Evolutionary conservation across 2,329 filamentous ascomycete genomes (phyloP), one percentile per base, ranked within the genome.

Genomic region (Periconia macrospinosa): DNA sequence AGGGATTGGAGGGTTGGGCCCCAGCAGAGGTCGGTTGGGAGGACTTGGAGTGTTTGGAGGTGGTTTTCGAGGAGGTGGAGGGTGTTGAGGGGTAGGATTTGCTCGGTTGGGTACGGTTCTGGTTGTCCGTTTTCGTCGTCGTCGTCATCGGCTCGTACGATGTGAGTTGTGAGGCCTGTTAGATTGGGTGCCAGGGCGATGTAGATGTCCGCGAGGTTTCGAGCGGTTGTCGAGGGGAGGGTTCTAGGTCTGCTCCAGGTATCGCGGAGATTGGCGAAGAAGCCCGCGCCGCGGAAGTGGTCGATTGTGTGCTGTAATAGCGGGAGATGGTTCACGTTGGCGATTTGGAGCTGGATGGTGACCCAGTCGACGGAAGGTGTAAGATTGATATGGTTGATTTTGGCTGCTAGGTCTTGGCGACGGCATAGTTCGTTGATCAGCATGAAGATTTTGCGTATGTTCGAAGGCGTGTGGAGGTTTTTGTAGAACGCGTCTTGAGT

Each of bases 401-500:
- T 59, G 5, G 15, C 17, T 13, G 47, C 52, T 3, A 62, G 55
- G 18, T 54, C 49, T 14, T 18, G 53, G 14, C 52, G 54, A 17
- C 35, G 20, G 40, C 41, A 35, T 14, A 64, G 50, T 44, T 50
- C 50, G 17, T 49, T 30, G 9, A 63, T 45, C 15, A 61, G 53
- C 10, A 50, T 46, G 41, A 46, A 52, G 30, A 61, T 59, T 10
- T 52, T 35, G 23, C 23, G 23, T 27, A 27, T 27, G 27, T 58
- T 50, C 23, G 30, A 45, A 9, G 57, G 56, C 6, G 65, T 27
- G 7, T 53, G 18, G 0, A 58, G 49, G 7, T 57, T 45, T 18
- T 56, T 58, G 2, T 52, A n/a, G 17, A 63, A 54, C n/a, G 59
- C 52, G 30, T 60, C 45, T 42, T 58, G 57, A 5, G 62, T 52